phyloP scores from a whole-genome alignment of 169 alveolate species.

The Plasmodium malariae region DNA sequence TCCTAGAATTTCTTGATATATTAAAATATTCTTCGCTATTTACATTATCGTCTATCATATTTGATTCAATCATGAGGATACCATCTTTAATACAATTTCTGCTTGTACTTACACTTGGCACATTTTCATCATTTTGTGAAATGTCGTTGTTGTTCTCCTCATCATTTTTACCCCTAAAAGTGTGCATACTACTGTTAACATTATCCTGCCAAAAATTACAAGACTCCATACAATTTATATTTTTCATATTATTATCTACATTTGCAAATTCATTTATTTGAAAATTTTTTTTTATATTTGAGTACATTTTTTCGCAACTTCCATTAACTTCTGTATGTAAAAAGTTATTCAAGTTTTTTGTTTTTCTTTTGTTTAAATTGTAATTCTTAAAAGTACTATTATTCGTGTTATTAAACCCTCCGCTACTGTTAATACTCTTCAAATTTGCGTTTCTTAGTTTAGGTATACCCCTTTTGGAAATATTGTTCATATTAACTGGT shows the following conservation, averaged over 20 bases:
- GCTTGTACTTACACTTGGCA: too few relatives aligned
- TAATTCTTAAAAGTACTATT: slow-evolving; percentile 3
- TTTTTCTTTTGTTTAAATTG: slow-evolving; percentile 1
- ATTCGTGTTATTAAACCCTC: not conserved
- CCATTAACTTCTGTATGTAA: not conserved
- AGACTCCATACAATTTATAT: not conserved
- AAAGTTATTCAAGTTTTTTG: not conserved
- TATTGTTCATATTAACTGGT: not conserved
- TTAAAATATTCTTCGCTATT: too few relatives aligned
- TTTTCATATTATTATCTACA: not conserved
- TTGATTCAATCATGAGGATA: too few relatives aligned
- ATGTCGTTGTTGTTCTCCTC: not conserved
- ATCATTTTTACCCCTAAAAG: not conserved
- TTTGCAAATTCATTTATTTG: not conserved
- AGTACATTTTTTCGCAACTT: slow-evolving; percentile 1
- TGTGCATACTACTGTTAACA: not conserved
- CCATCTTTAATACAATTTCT: too few relatives aligned
- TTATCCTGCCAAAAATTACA: not conserved
- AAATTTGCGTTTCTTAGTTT: not conserved
- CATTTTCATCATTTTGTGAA: not conserved
- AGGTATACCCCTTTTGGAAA: not conserved
- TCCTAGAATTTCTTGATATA: not conserved
- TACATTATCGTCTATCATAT: too few relatives aligned
- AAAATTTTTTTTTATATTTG: slow-evolving; percentile 2
- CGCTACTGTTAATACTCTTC: not conserved